Evolutionary conservation across 192 early-diverging fungal genomes (phyloP), one percentile per base, ranked within the genome.

Genomic region (Physocladia obscura): DNA sequence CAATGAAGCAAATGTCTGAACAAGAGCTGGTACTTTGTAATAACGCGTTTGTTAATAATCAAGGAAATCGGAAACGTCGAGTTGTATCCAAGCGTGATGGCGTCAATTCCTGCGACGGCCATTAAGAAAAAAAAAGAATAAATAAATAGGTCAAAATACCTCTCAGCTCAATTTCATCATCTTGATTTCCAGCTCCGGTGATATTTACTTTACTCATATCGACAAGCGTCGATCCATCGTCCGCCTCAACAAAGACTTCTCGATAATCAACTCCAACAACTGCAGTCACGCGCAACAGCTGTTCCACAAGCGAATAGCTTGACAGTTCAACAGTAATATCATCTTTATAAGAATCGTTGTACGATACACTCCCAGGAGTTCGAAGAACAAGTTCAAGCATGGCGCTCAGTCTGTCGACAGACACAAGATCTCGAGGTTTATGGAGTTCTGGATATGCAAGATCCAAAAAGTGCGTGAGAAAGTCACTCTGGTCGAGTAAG

Each of bases 401-500:
- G 2, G 92, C 91, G 70, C 90, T 89, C 11, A 99, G 76, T 27
- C 89, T 87, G 1, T 84, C 88, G 3, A 91, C 38, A 2, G 87
- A 79, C 4, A 96, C 88, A 4, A 91, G 82, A 24, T 75, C 74
- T 29, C 84, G 79, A 8, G 93, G 90, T 35, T 88, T 83, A 40
- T 88, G 84, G n/a, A 96, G 71, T 67, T 96, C 91, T 15, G 73
- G 77, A 21, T 81, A 80, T 15, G 93, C 93, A 32, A 97, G 78
- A 72, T 99, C 97, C 47, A 99, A 70, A 73, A 99, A 99, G 44
- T 95, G 94, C 1, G 88, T 92, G 48, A 99, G 75, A 69, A 91
- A 99, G 71, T 99, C 97, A 0, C 92, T 92, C 71, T 92, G 92
- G 71, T 96, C 93, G 62, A 98, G 82, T 58, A 99, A 81, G 51